Conservation (phyloP, 176 grass and related monocot species). For the Oryza meyeriana region DNA sequence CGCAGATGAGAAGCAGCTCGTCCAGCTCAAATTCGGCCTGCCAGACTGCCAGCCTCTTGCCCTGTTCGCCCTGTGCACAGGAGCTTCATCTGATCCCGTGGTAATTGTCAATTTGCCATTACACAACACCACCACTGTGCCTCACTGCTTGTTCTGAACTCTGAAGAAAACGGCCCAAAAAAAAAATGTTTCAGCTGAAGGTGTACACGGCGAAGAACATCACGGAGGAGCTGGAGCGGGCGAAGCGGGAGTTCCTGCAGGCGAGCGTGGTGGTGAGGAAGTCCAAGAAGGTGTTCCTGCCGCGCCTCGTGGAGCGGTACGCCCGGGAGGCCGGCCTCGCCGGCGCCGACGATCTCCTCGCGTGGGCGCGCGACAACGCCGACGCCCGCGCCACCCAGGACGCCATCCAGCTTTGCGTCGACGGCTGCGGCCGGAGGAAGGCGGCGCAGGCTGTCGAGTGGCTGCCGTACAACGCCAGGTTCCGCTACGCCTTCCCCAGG, state of each 20-base stretch:
- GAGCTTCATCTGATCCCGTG: constrained; percentile 82
- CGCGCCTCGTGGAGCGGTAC: constrained; percentile 71
- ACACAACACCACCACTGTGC: background rate
- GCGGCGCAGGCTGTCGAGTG: constrained; percentile 83
- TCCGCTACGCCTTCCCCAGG: constrained; percentile 64
- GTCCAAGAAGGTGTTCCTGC: constrained; percentile 69
- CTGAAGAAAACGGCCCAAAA: background rate
- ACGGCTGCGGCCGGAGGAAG: constrained; percentile 43
- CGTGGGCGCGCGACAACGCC: constrained; percentile 50
- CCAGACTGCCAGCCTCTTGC: constrained; percentile 61
- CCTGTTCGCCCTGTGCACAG: constrained; percentile 80
- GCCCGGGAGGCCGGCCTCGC: constrained; percentile 57
- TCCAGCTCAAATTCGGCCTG: constrained; percentile 60
- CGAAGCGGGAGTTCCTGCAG: constrained; percentile 85
- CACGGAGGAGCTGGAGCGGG: constrained; percentile 72
- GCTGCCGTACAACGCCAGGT: constrained; percentile 85
- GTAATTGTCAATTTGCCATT: constrained; percentile 14
- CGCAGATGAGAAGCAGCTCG: constrained; percentile 73
- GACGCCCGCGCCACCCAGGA: constrained; percentile 51
- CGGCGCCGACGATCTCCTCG: constrained; percentile 50
- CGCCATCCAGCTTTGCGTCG: constrained; percentile 37
- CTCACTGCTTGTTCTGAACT: background rate
- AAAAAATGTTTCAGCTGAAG: constrained; percentile 45
- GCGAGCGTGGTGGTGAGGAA: constrained; percentile 59
- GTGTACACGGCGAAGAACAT: constrained; percentile 83